A percentile compares a stretch with the other conserved stretches of the same genome.
Conservation (phyloP, 345 rosid genomes). For the Physaria fendleri region DNA sequence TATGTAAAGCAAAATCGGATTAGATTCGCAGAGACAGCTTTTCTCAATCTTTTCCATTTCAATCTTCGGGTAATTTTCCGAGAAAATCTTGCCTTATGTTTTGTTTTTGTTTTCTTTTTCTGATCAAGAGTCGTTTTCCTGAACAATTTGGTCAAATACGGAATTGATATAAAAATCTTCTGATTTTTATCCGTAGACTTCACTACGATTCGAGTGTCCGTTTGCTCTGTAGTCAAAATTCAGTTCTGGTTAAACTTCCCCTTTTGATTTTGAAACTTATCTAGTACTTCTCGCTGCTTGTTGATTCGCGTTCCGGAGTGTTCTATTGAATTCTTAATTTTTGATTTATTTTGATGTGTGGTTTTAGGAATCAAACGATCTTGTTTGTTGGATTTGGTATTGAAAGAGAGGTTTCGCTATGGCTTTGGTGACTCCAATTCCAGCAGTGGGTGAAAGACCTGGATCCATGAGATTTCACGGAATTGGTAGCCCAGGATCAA, state of each 20-base stretch:
- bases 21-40: background rate
- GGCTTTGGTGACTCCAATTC: slow-evolving; percentile 52
- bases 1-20: slow-evolving; percentile 11
- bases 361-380: slow-evolving; percentile 10
- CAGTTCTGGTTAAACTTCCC: slow-evolving; percentile 5
- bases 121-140: background rate
- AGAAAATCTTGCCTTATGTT: background rate
- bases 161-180: slow-evolving; percentile 7
- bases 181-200: slow-evolving; percentile 3
- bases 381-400: slow-evolving; percentile 1
- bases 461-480: slow-evolving; percentile 34
- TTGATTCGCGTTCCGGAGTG: slow-evolving; percentile 1
- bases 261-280: background rate
- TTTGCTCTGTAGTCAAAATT: background rate
- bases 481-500: slow-evolving; percentile 27
- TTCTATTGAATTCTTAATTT: slow-evolving; percentile 1
- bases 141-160: slow-evolving; percentile 11
- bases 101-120: background rate
- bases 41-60: background rate
- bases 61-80: background rate
- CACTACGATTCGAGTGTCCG: slow-evolving; percentile 6
- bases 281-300: background rate
- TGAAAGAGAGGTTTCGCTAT: slow-evolving; percentile 14
- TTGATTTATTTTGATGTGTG: slow-evolving; percentile 2
- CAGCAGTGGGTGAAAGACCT: slow-evolving; percentile 22